Base-by-base conservation (phyloP, 331 rosid genomes). In the Pyracantha coccinea region DNA sequence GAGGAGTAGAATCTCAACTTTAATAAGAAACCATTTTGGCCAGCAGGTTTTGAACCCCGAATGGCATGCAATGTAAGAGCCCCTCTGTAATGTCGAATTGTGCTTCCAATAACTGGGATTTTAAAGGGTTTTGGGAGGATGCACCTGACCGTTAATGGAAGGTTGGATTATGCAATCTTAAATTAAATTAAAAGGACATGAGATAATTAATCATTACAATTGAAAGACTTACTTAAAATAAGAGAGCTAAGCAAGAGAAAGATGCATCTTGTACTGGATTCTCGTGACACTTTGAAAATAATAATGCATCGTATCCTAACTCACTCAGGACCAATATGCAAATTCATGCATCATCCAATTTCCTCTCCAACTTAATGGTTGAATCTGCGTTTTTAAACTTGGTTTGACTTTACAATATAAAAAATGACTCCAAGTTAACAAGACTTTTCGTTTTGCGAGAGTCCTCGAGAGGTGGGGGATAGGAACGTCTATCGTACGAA, bases 1-100 rank as follows among this genome's bases (percentile, higher is more conserved):
- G n/a, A 53, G 20, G 65, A 71, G 75, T 71, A 71, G 75, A 54
- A 71, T 71, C 53, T 54, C 50, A 54, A n/a, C 29, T 54, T 25
- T 54, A 55, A 31, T 12, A 61, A 25, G 25, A 54, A 71, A 61
- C 31, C 75, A 71, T 70, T 58, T 0, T n/a, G 31, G 75, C 24
- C 75, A 71, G 75, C 52, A 54, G 38, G 52, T 38, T 13, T 28
- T 71, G 53, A 71, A 31, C 75, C 75, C 65, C 25, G 29, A 31
- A 29, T 54, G 65, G 65, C 65, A 20, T 55, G 52, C 75, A 69
- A 8, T n/a, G n/a, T n/a, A n/a, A n/a, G 23, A n/a, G 31, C 59
- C 52, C 54, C 52, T 50, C 7, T 20, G 75, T 71, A 71, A 31
- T 38, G 74, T 55, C 61, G 10, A 55, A 55, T 16, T 71, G 3